These are phyloP conservation scores for Chalciporus pseudorubinellus DNA, from an alignment of 768 basidiomycete genomes.

Conservation along the genomic window DNA sequence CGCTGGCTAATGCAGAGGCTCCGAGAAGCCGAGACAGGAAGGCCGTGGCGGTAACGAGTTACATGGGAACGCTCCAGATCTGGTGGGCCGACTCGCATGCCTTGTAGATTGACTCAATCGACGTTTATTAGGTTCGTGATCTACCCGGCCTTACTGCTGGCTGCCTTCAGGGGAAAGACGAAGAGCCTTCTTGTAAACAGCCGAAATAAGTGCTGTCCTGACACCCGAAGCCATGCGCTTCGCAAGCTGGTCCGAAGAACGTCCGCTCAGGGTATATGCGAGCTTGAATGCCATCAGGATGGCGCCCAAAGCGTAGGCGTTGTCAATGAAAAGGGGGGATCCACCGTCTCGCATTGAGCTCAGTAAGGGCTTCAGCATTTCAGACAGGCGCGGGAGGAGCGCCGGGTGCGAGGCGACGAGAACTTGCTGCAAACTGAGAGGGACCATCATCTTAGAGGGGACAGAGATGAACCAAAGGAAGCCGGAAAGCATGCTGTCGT, in stretches of 20 bases:
- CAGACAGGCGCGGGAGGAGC: conserved; percentile 19
- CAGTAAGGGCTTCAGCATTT: conserved; percentile 20
- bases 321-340: conserved; percentile 26
- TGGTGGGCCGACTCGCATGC: conserved; percentile 29
- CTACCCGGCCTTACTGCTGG: conserved; percentile 26
- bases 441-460: conserved; percentile 19
- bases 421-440: conserved; percentile 28
- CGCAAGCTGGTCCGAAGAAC: conserved; percentile 29
- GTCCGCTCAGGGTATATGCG: conserved; percentile 24
- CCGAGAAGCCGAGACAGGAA: conserved; percentile 27
- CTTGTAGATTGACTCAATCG: conserved; percentile 29
- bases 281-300: conserved; percentile 27
- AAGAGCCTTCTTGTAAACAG: conserved; percentile 32
- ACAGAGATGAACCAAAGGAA: conserved; percentile 31
- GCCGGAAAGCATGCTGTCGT: conserved; percentile 23
- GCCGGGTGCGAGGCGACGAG: conserved; percentile 23
- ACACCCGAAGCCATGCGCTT: conserved; percentile 29
- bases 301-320: conserved; percentile 23
- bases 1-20: conserved; percentile 29
- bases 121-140: conserved; percentile 32
- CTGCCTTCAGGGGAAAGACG: conserved; percentile 26
- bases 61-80: conserved; percentile 28
- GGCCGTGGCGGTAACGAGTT: conserved; percentile 20
- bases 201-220: conserved; percentile 29
- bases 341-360: conserved; percentile 22